Conservation (phyloP, 1,284 basidiomycete genomes). For the Sanghuangporus weigelae region DNA sequence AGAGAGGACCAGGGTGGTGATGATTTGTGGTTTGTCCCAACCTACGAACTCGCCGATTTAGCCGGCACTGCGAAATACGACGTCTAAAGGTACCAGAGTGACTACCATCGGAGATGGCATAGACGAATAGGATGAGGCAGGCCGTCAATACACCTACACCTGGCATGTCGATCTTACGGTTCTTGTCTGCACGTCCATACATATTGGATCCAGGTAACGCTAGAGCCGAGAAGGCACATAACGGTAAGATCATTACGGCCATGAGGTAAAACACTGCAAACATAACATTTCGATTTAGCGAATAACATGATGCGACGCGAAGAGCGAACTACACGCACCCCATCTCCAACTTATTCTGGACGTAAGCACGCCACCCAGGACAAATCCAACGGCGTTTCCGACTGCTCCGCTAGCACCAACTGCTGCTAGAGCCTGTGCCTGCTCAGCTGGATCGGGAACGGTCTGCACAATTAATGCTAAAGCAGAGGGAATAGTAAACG, state of each 20-base stretch:
- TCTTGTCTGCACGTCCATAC: background rate
- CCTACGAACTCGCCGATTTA: slow-evolving; percentile 12
- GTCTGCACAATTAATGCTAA: slow-evolving; percentile 41
- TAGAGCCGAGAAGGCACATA: slow-evolving; percentile 1
- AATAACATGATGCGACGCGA: slow-evolving; percentile 26
- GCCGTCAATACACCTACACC: slow-evolving; percentile 6
- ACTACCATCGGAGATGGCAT: slow-evolving; percentile 14
- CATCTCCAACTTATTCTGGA: slow-evolving; percentile 29
- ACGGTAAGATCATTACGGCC: slow-evolving; percentile 31
- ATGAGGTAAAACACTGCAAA: slow-evolving; percentile 23
- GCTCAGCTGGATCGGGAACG: slow-evolving; percentile 39
- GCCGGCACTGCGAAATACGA: background rate
- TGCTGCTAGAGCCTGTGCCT: slow-evolving; percentile 40
- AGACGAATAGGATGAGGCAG: slow-evolving; percentile 18
- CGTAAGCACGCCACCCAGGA: slow-evolving; percentile 39
- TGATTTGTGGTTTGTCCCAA: slow-evolving; percentile 20
- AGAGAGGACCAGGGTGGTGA: slow-evolving; percentile 22
- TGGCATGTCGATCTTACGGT: background rate
- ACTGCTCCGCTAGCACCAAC: slow-evolving; percentile 42
- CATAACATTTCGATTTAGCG: background rate
- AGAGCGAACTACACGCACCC: slow-evolving; percentile 28
- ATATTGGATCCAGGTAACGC: background rate
- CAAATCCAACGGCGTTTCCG: slow-evolving; percentile 33
- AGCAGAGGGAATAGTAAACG: slow-evolving; percentile 44
- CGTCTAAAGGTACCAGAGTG: background rate